Percentiles rank a stretch among this genome's conserved stretches.
These are phyloP conservation scores for Hirschfeldia incana DNA, from an alignment of 345 rosid genomes.

Conservation along the genomic window DNA sequence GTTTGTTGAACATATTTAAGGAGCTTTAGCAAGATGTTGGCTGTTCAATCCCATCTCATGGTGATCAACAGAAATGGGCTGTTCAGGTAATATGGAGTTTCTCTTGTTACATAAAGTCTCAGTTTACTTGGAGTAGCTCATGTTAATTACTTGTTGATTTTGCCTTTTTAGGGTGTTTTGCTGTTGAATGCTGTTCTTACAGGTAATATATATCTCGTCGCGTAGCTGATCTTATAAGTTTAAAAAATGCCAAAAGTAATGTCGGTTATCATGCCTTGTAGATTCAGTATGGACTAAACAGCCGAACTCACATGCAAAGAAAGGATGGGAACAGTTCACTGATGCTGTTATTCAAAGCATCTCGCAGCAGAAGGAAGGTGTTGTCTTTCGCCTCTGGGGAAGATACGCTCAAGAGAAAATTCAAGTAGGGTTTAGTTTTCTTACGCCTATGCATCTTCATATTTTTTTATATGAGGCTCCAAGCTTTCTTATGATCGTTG, in stretches of 20 bases:
- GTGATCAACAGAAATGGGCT: conserved; percentile 88
- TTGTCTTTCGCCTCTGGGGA: conserved; percentile 94
- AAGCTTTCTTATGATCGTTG: conserved; percentile 5
- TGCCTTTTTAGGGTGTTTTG: conserved; percentile 64
- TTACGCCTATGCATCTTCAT: background rate
- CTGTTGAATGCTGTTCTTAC: conserved; percentile 91
- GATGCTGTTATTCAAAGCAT: conserved; percentile 81
- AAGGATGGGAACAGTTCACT: conserved; percentile 98
- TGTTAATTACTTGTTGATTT: no score
- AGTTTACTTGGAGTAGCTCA: no score
- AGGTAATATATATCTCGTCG: conserved; percentile 42
- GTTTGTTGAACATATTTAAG: conserved; percentile 82
- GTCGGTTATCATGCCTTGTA: conserved; percentile 3
- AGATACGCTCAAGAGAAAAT: conserved; percentile 84
- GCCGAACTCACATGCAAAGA: conserved; percentile 93
- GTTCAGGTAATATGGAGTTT: conserved; percentile 54
- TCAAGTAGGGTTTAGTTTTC: conserved; percentile 49
- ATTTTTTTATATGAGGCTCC: conserved; percentile 4
- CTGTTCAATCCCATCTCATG: conserved; percentile 83
- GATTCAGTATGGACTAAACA: conserved; percentile 74
- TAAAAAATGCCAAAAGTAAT: background rate
- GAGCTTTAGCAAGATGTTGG: conserved; percentile 87
- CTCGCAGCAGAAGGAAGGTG: conserved; percentile 85
- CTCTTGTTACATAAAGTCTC: background rate
- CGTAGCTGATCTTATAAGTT: background rate